Percentiles rank a stretch among this genome's conserved stretches.
Conservation (phyloP, 108 stramenopile genomes). For the Cyclotella cryptica region DNA sequence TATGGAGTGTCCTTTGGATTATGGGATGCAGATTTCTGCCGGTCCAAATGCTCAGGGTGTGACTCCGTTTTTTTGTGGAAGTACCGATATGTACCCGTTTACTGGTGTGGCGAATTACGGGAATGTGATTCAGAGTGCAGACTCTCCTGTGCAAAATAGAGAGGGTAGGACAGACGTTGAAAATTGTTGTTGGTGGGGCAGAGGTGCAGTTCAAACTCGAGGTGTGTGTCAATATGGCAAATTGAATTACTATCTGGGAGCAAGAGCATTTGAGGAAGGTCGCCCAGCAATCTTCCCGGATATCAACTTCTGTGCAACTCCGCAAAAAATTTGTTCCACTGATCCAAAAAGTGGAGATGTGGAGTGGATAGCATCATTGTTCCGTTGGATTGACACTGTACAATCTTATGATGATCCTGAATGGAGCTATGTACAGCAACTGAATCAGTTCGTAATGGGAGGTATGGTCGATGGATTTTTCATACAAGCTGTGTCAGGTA, state of each 20-base stretch:
- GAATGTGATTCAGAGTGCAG: conserved; percentile 22
- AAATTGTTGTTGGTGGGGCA: conserved; percentile 34
- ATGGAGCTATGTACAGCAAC: conserved; percentile 17
- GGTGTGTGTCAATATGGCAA: conserved; percentile 35
- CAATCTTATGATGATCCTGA: conserved; percentile 27
- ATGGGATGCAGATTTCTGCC: conserved; percentile 8
- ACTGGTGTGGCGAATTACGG: conserved; percentile 19
- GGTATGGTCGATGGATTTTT: conserved; percentile 29
- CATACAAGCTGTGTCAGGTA: conserved; percentile 19
- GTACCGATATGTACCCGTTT: not conserved
- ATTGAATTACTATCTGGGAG: conserved; percentile 32
- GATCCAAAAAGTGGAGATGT: conserved; percentile 9
- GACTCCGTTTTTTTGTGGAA: conserved; percentile 21
- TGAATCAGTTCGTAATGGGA: conserved; percentile 26
- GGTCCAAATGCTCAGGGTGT: not conserved
- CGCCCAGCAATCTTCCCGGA: conserved; percentile 16
- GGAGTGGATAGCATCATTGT: conserved; percentile 27
- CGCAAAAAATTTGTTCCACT: conserved; percentile 13
- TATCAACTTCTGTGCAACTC: conserved; percentile 24
- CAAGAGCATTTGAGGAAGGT: conserved; percentile 14
- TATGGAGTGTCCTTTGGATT: conserved; percentile 31
- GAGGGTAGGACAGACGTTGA: conserved; percentile 38
- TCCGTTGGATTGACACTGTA: conserved; percentile 26
- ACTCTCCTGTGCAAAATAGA: conserved; percentile 17
- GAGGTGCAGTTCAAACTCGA: conserved; percentile 18